A percentile compares a stretch with the other conserved stretches of the same genome.
These are phyloP conservation scores for Metschnikowia picachoensis DNA, from an alignment of 805 yeast genomes.

Conservation along the genomic window DNA sequence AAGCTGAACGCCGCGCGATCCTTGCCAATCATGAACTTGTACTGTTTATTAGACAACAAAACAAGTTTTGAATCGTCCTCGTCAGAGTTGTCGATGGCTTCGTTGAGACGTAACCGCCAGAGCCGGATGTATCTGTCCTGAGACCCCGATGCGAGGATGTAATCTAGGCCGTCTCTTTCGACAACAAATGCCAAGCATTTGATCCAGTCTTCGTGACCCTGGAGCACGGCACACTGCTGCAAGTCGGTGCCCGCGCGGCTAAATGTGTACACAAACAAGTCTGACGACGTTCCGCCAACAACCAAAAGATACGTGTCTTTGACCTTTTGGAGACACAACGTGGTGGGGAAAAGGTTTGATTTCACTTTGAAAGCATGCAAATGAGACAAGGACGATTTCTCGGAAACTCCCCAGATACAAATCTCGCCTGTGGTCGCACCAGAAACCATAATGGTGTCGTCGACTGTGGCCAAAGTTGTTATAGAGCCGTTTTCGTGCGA, in stretches of 20 bases:
- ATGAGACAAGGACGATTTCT: constrained; percentile 20
- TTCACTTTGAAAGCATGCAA: constrained; percentile 33
- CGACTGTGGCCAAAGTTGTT: constrained; percentile 46
- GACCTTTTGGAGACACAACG: constrained; percentile 33
- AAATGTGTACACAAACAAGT: constrained; percentile 53
- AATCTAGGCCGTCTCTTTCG: constrained; percentile 45
- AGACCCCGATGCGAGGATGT: constrained; percentile 80
- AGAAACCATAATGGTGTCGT: constrained; percentile 42
- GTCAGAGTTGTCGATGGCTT: constrained; percentile 51
- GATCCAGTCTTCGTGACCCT: constrained; percentile 98
- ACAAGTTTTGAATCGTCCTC: constrained; percentile 51
- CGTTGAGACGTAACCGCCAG: constrained; percentile 71
- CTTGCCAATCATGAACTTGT: constrained; percentile 43
- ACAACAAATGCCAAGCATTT: constrained; percentile 62
- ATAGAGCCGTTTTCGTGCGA: constrained; percentile 47
- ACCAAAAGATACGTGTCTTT: constrained; percentile 47
- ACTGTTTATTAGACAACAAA: constrained; percentile 67
- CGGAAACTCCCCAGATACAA: constrained; percentile 45
- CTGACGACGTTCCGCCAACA: constrained; percentile 66
- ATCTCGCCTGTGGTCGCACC: constrained; percentile 66
- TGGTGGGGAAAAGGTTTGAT: constrained; percentile 47
- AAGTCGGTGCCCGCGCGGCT: constrained; percentile 20
- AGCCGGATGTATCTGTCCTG: constrained; percentile 89
- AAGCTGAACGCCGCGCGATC: constrained; percentile 60
- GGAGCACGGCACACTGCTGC: constrained; percentile 48